These are phyloP conservation scores for Candida glucosophila DNA, from an alignment of 1,139 yeast genomes.

Conservation along the genomic window DNA sequence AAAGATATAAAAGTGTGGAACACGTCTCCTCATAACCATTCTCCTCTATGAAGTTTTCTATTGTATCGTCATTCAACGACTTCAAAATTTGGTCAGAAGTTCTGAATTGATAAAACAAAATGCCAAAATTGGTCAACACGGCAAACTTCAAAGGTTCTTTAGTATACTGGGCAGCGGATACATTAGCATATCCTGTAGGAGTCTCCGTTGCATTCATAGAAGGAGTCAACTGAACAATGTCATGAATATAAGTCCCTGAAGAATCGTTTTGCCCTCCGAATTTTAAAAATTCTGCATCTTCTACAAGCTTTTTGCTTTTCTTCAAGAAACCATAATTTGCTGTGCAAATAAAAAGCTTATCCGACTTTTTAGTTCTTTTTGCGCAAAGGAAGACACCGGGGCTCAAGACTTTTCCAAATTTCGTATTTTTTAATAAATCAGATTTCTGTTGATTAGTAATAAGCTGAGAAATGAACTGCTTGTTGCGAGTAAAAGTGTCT, in stretches of 20 bases:
- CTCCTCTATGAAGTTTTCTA: slow-evolving; percentile 40
- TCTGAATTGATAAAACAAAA: slow-evolving; percentile 66
- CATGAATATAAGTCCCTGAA: slow-evolving; percentile 45
- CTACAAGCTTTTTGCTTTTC: slow-evolving; percentile 61
- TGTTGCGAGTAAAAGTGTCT: slow-evolving; percentile 35
- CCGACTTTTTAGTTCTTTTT: slow-evolving; percentile 34
- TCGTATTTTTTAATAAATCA: slow-evolving; percentile 38
- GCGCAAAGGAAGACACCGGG: slow-evolving; percentile 73
- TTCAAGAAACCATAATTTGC: slow-evolving; percentile 80
- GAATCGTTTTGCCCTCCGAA: slow-evolving; percentile 29
- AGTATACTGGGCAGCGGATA: slow-evolving; percentile 77
- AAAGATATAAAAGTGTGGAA: slow-evolving; percentile 73
- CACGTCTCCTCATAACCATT: slow-evolving; percentile 67
- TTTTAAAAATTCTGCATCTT: slow-evolving; percentile 71
- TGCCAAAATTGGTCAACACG: slow-evolving; percentile 70
- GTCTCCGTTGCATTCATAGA: slow-evolving; percentile 61
- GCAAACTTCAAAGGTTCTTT: slow-evolving; percentile 61
- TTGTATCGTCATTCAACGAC: slow-evolving; percentile 52
- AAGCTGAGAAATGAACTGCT: slow-evolving; percentile 35
- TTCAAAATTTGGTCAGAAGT: slow-evolving; percentile 74
- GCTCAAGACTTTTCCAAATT: slow-evolving; percentile 49
- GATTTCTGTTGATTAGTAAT: slow-evolving; percentile 38
- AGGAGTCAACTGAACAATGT: slow-evolving; percentile 62
- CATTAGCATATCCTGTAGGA: slow-evolving; percentile 76
- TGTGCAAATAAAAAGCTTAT: slow-evolving; percentile 62